phyloP scores from a whole-genome alignment of 768 basidiomycete species.

The Boletus huronensis region DNA sequence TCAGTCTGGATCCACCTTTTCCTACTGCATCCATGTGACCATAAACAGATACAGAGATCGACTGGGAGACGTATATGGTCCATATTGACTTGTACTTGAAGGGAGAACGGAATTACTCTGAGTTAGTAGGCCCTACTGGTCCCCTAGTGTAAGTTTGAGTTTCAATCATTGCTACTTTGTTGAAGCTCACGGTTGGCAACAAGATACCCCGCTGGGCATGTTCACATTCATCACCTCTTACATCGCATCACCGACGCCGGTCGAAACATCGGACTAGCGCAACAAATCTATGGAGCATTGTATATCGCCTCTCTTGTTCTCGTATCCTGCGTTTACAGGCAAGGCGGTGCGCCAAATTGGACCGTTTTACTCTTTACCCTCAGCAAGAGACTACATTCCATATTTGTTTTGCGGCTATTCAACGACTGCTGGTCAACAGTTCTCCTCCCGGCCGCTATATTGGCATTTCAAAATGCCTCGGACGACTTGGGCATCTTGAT shows the following conservation, averaged over 20 bases:
- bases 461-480: constrained; percentile 56
- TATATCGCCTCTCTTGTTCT: constrained; percentile 67
- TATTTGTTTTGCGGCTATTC: constrained; percentile 88
- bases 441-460: constrained; percentile 60
- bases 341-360: constrained; percentile 68
- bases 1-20: constrained; percentile 39
- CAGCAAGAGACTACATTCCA: constrained; percentile 93
- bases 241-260: constrained; percentile 62
- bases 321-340: constrained; percentile 65
- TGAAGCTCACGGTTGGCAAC: not conserved
- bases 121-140: constrained; percentile 86
- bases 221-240: constrained; percentile 75
- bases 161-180: not conserved
- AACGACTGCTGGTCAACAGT: constrained; percentile 90
- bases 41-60: constrained; percentile 90
- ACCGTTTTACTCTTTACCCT: constrained; percentile 66
- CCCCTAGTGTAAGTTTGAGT: constrained; percentile 70
- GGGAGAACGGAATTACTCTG: constrained; percentile 80
- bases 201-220: constrained; percentile 94
- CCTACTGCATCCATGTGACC: constrained; percentile 14
- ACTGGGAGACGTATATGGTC: constrained; percentile 95
- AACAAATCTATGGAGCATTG: constrained; percentile 73
- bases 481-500: constrained; percentile 64
- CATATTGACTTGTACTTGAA: constrained; percentile 76
- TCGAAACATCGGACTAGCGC: constrained; percentile 56